Conservation (phyloP, 2,329 filamentous ascomycete species). For the Hysterium pulicare region DNA sequence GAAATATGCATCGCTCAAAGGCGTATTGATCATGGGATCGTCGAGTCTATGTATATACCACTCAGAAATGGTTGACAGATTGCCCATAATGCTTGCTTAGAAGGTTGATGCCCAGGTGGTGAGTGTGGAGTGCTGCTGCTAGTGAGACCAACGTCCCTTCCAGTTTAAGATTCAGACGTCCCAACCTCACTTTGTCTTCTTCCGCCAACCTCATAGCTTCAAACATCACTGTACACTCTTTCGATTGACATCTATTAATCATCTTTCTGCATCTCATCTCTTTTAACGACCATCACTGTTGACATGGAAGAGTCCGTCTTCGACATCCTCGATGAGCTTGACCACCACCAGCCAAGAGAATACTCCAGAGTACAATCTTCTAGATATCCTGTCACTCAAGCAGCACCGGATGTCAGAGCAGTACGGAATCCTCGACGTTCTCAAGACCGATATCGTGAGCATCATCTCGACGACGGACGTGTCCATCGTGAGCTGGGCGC, state of each 20-base stretch:
- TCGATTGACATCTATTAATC: not conserved
- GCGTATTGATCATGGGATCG: not conserved
- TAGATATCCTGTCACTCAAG: no score
- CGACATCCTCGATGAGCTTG: constrained; percentile 9
- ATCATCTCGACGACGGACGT: constrained; percentile 11
- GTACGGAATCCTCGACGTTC: no score
- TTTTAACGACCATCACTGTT: not conserved
- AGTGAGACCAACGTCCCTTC: no score
- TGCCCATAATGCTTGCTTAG: no score
- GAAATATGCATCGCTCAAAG: not conserved
- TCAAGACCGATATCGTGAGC: constrained; percentile 24
- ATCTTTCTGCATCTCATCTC: constrained; percentile 1
- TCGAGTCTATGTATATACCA: not conserved
- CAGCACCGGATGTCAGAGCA: no score
- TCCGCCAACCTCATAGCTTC: not conserved
- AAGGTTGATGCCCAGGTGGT: no score
- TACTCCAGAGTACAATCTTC: no score
- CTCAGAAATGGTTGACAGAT: not conserved
- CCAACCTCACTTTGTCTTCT: no score
- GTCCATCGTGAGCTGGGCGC: constrained; percentile 18
- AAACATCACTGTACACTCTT: not conserved
- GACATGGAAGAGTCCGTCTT: constrained; percentile 19
- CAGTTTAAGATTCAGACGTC: no score
- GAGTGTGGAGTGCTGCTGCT: no score
- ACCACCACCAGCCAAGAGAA: constrained; percentile 8